Conservation (phyloP, 2,329 filamentous ascomycete species). For the Coleophoma cylindrospora region DNA sequence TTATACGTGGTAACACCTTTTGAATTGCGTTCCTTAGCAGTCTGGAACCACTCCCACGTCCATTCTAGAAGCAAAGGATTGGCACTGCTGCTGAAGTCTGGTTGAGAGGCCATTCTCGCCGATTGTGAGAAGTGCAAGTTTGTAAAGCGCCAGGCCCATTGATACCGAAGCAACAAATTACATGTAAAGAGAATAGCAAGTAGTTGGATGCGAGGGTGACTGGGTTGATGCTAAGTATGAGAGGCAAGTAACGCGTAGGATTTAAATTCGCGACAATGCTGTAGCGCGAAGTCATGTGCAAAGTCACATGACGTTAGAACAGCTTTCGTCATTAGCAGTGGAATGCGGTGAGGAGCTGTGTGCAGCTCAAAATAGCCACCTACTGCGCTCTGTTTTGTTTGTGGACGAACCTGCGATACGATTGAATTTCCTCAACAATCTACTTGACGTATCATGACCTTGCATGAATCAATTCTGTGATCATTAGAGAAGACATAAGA, state of each 20-base stretch:
- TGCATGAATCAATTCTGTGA: not conserved
- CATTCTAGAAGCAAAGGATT: slow-evolving; percentile 70
- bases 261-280: too few relatives aligned
- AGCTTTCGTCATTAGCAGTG: not conserved
- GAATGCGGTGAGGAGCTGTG: not conserved
- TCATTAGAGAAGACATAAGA: too few relatives aligned
- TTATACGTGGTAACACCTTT: slow-evolving; percentile 70
- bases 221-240: too few relatives aligned
- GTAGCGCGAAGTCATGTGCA: slow-evolving; percentile 3
- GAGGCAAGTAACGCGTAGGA: too few relatives aligned
- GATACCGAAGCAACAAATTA: too few relatives aligned
- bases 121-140: too few relatives aligned
- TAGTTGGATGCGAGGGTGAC: too few relatives aligned
- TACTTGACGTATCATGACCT: not conserved
- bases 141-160: too few relatives aligned
- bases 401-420: not conserved
- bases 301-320: not conserved
- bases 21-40: slow-evolving; percentile 62
- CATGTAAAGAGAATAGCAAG: too few relatives aligned
- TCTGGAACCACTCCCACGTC: slow-evolving; percentile 74
- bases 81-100: slow-evolving; percentile 5
- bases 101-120: not conserved
- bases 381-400: not conserved
- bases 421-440: not conserved
- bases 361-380: slow-evolving; percentile 1